phyloP scores from a whole-genome alignment of 139 green algal species.

The Chlamydomonas applanata region DNA sequence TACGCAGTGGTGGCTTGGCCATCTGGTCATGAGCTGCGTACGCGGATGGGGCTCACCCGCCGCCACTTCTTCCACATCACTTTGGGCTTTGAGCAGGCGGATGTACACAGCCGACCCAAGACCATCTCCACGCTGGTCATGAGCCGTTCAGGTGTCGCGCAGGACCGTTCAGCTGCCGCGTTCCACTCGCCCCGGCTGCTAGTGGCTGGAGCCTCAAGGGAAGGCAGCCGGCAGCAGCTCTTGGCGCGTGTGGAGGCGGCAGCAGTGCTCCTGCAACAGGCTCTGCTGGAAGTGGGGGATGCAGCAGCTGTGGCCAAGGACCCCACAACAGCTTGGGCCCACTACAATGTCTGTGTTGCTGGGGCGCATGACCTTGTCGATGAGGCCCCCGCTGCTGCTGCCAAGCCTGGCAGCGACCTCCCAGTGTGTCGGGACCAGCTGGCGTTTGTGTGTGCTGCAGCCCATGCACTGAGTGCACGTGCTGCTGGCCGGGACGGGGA shows the following conservation, averaged over 20 bases:
- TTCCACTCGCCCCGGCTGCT: too few relatives aligned
- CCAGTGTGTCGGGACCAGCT: neutral
- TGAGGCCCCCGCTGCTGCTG: too few relatives aligned
- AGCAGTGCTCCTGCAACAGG: neutral
- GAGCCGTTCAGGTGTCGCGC: too few relatives aligned
- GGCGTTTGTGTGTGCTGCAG: neutral
- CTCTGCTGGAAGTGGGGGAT: neutral
- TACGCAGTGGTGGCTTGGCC: conserved; percentile 15
- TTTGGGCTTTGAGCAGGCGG: conserved; percentile 20
- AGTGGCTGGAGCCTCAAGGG: too few relatives aligned
- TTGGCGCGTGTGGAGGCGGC: neutral
- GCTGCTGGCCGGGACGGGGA: neutral
- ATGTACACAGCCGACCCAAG: conserved; percentile 3
- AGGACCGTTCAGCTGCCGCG: too few relatives aligned
- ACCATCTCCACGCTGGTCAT: neutral
- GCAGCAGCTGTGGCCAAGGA: neutral
- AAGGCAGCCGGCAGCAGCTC: neutral
- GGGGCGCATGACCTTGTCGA: too few relatives aligned
- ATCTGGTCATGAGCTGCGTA: neutral
- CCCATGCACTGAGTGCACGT: neutral
- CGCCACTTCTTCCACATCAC: conserved; percentile 37
- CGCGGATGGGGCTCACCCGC: neutral
- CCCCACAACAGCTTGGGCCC: neutral
- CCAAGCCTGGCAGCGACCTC: too few relatives aligned
- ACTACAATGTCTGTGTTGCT: neutral